Conservation (phyloP, 1,284 basidiomycete species). For the Exobasidium rhododendri region DNA sequence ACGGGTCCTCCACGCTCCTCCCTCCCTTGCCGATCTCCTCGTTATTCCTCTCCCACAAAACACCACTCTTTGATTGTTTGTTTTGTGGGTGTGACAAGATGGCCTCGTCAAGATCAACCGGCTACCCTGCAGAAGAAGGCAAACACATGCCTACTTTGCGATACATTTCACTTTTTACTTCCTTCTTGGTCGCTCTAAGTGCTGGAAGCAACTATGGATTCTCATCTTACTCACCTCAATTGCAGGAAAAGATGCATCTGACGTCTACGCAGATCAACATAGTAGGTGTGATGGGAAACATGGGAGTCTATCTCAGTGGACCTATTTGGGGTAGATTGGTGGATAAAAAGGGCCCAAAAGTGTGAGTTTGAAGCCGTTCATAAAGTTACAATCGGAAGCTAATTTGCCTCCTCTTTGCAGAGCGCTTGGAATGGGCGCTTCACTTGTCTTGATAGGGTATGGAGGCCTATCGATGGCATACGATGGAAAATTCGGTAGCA, state of each 20-base stretch:
- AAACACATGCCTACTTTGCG: conserved; percentile 10
- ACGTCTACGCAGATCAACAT: conserved; percentile 54
- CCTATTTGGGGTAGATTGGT: conserved; percentile 50
- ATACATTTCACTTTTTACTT: conserved; percentile 42
- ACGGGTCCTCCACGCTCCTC: no score
- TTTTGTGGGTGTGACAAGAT: no score
- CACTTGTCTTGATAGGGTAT: conserved; percentile 40
- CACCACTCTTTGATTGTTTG: no score
- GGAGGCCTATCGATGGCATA: conserved; percentile 32
- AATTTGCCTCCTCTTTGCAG: conserved; percentile 20
- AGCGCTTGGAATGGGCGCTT: conserved; percentile 32
- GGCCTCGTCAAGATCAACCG: no score
- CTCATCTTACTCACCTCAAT: conserved; percentile 54
- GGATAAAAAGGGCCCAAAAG: conserved; percentile 40
- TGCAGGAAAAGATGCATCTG: conserved; percentile 52
- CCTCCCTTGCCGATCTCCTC: no score
- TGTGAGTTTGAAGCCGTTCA: no score
- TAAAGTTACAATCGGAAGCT: conserved; percentile 3
- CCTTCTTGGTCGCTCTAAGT: conserved; percentile 47
- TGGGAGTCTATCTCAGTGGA: conserved; percentile 52
- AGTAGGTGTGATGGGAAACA: conserved; percentile 55
- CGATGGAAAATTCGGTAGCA: neutral
- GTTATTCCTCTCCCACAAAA: no score
- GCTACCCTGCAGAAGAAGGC: neutral
- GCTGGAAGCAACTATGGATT: conserved; percentile 55